phyloP scores from a whole-genome alignment of 768 basidiomycete genomes.

The Gloeophyllum trabeum region DNA sequence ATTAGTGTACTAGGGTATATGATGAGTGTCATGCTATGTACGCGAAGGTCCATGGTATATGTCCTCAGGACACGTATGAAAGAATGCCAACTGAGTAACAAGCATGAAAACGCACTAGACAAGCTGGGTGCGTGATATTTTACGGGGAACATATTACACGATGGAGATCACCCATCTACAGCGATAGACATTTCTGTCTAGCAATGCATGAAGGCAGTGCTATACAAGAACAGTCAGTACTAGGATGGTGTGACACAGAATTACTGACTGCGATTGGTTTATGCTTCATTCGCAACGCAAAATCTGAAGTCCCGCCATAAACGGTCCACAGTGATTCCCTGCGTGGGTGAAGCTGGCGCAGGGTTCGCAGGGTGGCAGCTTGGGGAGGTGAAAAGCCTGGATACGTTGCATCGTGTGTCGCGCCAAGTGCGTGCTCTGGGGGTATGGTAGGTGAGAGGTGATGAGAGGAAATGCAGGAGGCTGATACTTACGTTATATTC shows the following conservation, averaged over 20 bases:
- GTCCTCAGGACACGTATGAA: neutral
- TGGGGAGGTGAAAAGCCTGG: constrained; percentile 49
- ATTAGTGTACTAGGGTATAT: neutral
- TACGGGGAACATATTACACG: neutral
- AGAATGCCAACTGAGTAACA: neutral
- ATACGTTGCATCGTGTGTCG: constrained; percentile 49
- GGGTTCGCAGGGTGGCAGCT: no score
- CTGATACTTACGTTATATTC: constrained; percentile 49
- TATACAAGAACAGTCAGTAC: no score
- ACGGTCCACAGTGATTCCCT: constrained; percentile 53
- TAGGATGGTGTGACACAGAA: neutral
- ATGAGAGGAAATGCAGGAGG: neutral
- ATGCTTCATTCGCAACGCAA: constrained; percentile 48
- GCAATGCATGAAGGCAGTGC: neutral
- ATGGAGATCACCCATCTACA: neutral
- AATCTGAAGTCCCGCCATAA: constrained; percentile 59
- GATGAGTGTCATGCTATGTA: neutral
- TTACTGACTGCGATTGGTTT: constrained; percentile 4
- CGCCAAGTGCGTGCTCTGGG: constrained; percentile 55
- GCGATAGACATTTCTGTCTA: neutral
- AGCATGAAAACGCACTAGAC: neutral
- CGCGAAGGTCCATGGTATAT: neutral
- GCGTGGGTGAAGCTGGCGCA: constrained; percentile 24
- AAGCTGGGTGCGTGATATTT: neutral
- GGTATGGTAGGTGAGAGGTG: neutral